Percentiles rank a stretch among this genome's conserved stretches.
These are phyloP conservation scores for Tuber brumale DNA, from an alignment of 495 filamentous ascomycete species.

Conservation along the genomic window DNA sequence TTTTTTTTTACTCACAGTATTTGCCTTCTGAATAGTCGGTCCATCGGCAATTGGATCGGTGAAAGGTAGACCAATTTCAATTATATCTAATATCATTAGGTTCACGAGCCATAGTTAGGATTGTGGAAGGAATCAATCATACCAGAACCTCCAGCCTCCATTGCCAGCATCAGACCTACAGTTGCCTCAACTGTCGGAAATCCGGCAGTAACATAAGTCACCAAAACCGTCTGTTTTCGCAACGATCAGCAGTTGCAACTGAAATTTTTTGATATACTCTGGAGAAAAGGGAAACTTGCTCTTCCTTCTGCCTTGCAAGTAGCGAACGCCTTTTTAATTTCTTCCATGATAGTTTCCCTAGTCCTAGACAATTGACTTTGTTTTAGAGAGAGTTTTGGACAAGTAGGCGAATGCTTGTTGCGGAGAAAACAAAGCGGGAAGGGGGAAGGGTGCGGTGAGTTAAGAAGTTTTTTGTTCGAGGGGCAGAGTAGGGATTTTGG, in stretches of 20 bases:
- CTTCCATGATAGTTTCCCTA: slow-evolving; percentile 50
- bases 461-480: slow-evolving; percentile 2
- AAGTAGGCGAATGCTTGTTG: not conserved
- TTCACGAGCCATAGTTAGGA: not conserved
- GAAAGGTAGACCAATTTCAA: slow-evolving; percentile 87
- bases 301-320: slow-evolving; percentile 71
- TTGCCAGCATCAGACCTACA: slow-evolving; percentile 71
- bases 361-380: not conserved
- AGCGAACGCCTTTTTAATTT: slow-evolving; percentile 76
- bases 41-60: slow-evolving; percentile 97
- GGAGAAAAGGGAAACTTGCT: slow-evolving; percentile 46
- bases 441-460: slow-evolving; percentile 1
- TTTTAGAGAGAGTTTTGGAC: not conserved
- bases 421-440: not conserved
- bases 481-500: slow-evolving; percentile 19
- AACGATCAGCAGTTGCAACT: slow-evolving; percentile 25
- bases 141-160: slow-evolving; percentile 94
- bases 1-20: slow-evolving; percentile 52
- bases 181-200: slow-evolving; percentile 79
- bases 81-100: slow-evolving; percentile 53
- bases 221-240: slow-evolving; percentile 60
- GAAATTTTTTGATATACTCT: slow-evolving; percentile 22
- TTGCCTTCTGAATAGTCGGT: slow-evolving; percentile 86
- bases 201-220: slow-evolving; percentile 94
- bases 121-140: slow-evolving; percentile 26